A percentile compares a stretch with the other conserved stretches of the same genome.
These are phyloP conservation scores for Pisolithus thermaeus DNA, from an alignment of 1,284 basidiomycete species.

Conservation along the genomic window DNA sequence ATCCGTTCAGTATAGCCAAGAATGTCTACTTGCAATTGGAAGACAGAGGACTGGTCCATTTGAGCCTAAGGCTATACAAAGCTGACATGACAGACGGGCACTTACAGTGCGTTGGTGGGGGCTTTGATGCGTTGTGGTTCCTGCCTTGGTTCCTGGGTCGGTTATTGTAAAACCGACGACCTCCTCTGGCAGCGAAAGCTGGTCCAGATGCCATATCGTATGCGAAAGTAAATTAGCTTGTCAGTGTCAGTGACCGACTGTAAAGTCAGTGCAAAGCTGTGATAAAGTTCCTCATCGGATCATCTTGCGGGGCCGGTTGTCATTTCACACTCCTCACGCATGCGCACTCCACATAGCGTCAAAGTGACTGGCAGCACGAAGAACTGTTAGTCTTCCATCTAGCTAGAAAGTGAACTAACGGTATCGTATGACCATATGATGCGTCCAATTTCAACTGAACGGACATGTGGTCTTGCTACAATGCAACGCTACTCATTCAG, in stretches of 20 bases:
- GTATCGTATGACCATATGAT: no score
- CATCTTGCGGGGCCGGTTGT: no score
- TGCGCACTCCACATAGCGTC: no score
- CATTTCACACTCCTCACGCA: no score
- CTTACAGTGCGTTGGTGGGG: conserved; percentile 27
- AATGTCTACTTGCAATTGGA: conserved; percentile 33
- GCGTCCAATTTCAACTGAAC: no score
- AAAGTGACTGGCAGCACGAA: no score
- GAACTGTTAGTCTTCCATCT: no score
- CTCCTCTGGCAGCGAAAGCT: conserved; percentile 6
- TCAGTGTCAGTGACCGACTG: background rate
- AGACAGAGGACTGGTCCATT: conserved; percentile 36
- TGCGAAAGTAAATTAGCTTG: background rate
- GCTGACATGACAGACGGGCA: background rate
- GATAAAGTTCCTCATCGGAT: no score
- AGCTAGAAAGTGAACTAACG: no score
- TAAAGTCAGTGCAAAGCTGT: background rate
- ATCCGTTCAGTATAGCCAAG: background rate
- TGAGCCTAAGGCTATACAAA: conserved; percentile 1
- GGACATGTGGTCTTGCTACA: no score
- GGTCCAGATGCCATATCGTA: background rate
- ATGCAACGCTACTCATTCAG: no score
- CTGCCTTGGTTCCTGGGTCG: conserved; percentile 5
- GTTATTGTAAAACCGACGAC: conserved; percentile 1
- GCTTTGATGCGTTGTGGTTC: background rate